Conservation (phyloP, 1,284 basidiomycete species). For the Cryptococcus sp. region DNA sequence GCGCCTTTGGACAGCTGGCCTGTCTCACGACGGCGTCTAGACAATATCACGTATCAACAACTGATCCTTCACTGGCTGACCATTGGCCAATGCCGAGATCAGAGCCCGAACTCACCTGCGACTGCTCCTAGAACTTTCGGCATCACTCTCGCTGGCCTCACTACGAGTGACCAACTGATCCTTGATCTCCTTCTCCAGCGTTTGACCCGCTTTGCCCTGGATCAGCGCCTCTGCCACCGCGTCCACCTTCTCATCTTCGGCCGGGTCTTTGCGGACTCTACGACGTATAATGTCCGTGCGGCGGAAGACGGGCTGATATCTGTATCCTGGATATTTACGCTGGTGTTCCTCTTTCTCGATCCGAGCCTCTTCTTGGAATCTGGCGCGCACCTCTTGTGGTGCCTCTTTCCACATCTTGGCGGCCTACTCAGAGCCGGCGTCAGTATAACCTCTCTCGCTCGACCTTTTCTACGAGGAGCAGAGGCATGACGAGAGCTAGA, state of each 20-base stretch:
- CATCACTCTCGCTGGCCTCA: conserved; percentile 26
- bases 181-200: conserved; percentile 45
- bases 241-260: conserved; percentile 50
- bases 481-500: conserved; percentile 1
- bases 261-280: conserved; percentile 47
- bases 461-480: not conserved
- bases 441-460: not conserved
- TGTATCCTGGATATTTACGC: conserved; percentile 46
- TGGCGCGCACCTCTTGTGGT: conserved; percentile 40
- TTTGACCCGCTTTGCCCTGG: conserved; percentile 43
- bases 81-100: not conserved
- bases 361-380: conserved; percentile 46
- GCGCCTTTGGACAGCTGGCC: conserved; percentile 50
- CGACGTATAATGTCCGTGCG: conserved; percentile 49
- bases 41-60: not conserved
- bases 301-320: conserved; percentile 50
- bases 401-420: conserved; percentile 53
- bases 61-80: not conserved
- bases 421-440: conserved; percentile 23
- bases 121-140: conserved; percentile 15
- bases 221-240: conserved; percentile 48
- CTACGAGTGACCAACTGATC: conserved; percentile 31
- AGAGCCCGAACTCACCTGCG: conserved; percentile 4
- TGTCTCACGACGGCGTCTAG: conserved; percentile 29
- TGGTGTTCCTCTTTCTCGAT: conserved; percentile 51